Base-by-base conservation (phyloP, 768 basidiomycete species). In the Podaxis sp. region DNA sequence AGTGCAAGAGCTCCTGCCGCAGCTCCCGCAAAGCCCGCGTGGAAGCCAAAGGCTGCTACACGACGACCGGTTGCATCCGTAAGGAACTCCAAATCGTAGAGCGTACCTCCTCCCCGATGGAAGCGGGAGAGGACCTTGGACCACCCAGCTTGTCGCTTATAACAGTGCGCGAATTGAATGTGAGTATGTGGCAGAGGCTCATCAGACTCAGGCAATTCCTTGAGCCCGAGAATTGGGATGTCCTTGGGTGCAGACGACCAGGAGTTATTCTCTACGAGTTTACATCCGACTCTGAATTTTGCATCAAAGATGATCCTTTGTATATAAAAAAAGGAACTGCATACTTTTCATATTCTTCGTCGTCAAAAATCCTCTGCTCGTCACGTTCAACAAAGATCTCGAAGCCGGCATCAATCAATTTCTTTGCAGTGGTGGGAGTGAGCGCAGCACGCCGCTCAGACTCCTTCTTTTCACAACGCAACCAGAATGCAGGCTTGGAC, bases 1-100 rank as follows among this genome's bases (percentile, higher is more conserved):
- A 87, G 74, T 2, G 93, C 94, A 28, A 99, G 83, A 7, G 92
- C 92, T 22, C 92, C 90, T 0, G 92, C 95, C 4, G 95, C 96
- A 9, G 95, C 94, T 15, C 97, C 97, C n/a, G 96, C 95, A 69
- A 98, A 99, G 4, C 97, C 97, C 12, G 97, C 97, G 74, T 99
- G 93, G 79, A 90, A 99, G 6, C 97, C 97, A 70, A 99, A 99
- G 0, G 97, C 97, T 15, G 97, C 96, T 39, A 99, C 95, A 51
- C 97, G 90, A 30, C 96, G 84, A 13, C 96, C 94, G 42, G 69
- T 79, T 2, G 80, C 85, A 71, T 99, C 94, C 66, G 86, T 90
- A 65, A 99, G 82, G 78, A 99, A 99, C 77, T 99, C 97, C 59
- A 99, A 81, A 74, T 99, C 97, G 76, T 98, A 98, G 24, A 99